phyloP scores from a whole-genome alignment of 1,284 basidiomycete genomes.

The Naganishia sp. region DNA sequence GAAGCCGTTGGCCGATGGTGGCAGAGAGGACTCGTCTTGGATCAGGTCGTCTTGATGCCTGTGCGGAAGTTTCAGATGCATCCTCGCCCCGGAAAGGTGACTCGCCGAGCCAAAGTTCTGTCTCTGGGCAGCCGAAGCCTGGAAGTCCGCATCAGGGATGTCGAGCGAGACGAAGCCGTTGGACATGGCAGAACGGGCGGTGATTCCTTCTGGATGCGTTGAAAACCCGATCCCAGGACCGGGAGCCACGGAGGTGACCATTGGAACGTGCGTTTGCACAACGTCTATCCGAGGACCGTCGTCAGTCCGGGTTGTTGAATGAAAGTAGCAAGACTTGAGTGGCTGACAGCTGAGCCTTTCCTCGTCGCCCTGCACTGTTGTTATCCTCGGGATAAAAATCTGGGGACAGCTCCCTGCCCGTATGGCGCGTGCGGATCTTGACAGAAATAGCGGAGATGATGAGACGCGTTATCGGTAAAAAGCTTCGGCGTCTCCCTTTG shows the following conservation, averaged over 20 bases:
- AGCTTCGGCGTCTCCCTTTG: too few relatives aligned
- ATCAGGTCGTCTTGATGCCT: not conserved
- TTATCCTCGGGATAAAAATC: too few relatives aligned
- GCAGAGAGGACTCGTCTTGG: not conserved
- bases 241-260: conserved; percentile 21
- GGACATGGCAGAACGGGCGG: not conserved
- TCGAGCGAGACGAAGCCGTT: conserved; percentile 11
- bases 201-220: conserved; percentile 5
- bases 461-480: too few relatives aligned
- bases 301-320: too few relatives aligned
- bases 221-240: conserved; percentile 7
- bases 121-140: too few relatives aligned
- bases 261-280: not conserved
- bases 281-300: not conserved
- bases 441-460: too few relatives aligned
- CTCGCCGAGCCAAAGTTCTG: not conserved
- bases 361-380: too few relatives aligned
- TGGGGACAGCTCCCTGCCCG: too few relatives aligned
- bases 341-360: too few relatives aligned
- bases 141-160: not conserved
- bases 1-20: not conserved
- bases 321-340: too few relatives aligned
- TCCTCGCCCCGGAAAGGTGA: conserved; percentile 22
- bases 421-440: too few relatives aligned
- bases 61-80: conserved; percentile 16